Evolutionary conservation across 371 early-diverging fungal genomes (phyloP), one percentile per base, ranked within the genome.

Genomic region (Blastocladiella emersonii): DNA sequence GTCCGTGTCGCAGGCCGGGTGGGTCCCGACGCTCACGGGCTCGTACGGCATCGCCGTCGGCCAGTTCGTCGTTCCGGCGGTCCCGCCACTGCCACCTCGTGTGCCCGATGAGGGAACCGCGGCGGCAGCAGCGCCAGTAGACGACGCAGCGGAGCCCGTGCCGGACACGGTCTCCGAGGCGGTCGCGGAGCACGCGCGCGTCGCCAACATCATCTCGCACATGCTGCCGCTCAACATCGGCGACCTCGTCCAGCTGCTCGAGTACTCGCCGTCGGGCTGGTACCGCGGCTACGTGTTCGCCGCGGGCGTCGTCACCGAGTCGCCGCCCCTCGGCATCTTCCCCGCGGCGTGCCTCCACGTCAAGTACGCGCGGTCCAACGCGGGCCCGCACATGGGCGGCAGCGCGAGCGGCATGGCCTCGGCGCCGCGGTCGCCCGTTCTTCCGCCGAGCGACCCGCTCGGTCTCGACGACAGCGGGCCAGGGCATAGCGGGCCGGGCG

Each of bases 231-330:
- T 59, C 12, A 13, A 43, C 32, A n/a, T 59, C 27, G 59, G 59
- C 59, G 59, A 59, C 37, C 8, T 59, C 3, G 43, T 59, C 15
- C 59, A 59, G 32, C 25, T 59, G 37, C 25, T 59, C 27, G 59
- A 59, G 37, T 25, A 35, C 32, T 15, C 15, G 13, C 71, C 76
- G 63, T 76, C 74, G 17, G 72, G 72, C 39, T 86, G 87, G 87
- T 80, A 76, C 56, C 71, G 85, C 61, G 87, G 87, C 25, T 85
- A 86, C 67, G 82, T 84, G 1, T 70, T 81, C 34, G 72, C 77
- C 37, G 51, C 76, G 19, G 53, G 30, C 0, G 1, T 51, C 15
- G 7, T 43, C 23, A 59, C 19, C 37, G 21, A 12, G 25, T n/a
- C 34, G 27, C 59, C 70, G 44, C 76, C 75, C 32, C 73, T 80